A percentile compares a stretch with the other conserved stretches of the same genome.
phyloP scores from a whole-genome alignment of 495 filamentous ascomycete species.

The Trichoderma orchidacearum region DNA sequence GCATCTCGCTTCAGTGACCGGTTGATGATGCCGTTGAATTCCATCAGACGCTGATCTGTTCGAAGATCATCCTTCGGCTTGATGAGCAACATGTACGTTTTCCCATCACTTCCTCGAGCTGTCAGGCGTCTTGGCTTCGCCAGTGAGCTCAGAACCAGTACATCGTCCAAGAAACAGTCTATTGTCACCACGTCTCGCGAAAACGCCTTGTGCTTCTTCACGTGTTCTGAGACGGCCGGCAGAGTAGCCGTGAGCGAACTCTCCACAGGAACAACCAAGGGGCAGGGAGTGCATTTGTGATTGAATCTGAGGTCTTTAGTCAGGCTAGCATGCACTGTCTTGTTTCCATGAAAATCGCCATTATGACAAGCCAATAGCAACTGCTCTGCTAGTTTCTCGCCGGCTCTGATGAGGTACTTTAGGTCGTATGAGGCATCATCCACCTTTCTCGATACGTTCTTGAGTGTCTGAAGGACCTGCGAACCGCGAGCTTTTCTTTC shows the following conservation, averaged over 20 bases:
- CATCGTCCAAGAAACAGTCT: conserved; percentile 63
- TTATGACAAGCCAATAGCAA: conserved; percentile 68
- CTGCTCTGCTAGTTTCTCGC: conserved; percentile 73
- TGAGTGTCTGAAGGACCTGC: conserved; percentile 32
- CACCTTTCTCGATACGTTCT: conserved; percentile 16
- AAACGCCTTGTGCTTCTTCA: conserved; percentile 72
- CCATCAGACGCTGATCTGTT: conserved; percentile 96
- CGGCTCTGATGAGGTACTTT: conserved; percentile 56
- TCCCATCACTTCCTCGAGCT: conserved; percentile 77
- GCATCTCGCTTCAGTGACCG: conserved; percentile 80
- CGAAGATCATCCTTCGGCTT: conserved; percentile 97
- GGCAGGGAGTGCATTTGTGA: conserved; percentile 66
- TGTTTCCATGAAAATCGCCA: conserved; percentile 54
- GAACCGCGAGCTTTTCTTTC: conserved; percentile 40
- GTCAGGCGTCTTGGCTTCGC: conserved; percentile 86
- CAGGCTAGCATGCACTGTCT: conserved; percentile 51
- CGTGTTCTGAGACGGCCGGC: conserved; percentile 56
- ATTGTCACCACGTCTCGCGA: conserved; percentile 44
- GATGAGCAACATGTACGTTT: conserved; percentile 76
- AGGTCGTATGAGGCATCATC: conserved; percentile 34
- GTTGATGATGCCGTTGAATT: conserved; percentile 98
- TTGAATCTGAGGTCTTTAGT: conserved; percentile 69
- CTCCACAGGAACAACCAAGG: conserved; percentile 79
- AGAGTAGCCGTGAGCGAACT: conserved; percentile 68
- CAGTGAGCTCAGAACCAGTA: conserved; percentile 77